phyloP scores from a whole-genome alignment of 768 basidiomycete species.

The Boletus tylopilopsis region DNA sequence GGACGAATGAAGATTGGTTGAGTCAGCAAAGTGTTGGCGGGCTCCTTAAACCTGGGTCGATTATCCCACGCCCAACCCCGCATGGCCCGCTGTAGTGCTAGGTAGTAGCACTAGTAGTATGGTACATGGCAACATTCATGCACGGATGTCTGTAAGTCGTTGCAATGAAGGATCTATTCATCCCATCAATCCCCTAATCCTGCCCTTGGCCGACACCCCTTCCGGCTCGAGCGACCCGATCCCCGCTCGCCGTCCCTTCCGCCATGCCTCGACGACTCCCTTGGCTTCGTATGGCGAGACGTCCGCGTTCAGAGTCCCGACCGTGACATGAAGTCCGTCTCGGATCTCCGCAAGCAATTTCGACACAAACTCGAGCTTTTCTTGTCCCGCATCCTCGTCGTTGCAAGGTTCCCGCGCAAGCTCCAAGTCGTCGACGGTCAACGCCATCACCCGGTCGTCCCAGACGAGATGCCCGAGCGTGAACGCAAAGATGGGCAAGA shows the following conservation, averaged over 20 bases:
- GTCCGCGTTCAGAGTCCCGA: constrained; percentile 59
- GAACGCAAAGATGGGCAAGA: constrained; percentile 55
- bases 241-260: constrained; percentile 30
- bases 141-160: no score
- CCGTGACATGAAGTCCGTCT: constrained; percentile 74
- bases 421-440: constrained; percentile 60
- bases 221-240: constrained; percentile 28
- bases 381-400: constrained; percentile 29
- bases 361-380: constrained; percentile 45
- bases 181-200: constrained; percentile 25
- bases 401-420: constrained; percentile 32
- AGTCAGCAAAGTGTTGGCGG: no score
- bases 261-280: constrained; percentile 56
- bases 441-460: constrained; percentile 77
- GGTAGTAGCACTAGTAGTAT: no score
- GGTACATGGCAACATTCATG: no score
- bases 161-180: no score
- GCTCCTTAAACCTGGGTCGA: no score
- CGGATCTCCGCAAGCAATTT: constrained; percentile 44
- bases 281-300: constrained; percentile 69
- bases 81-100: no score
- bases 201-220: constrained; percentile 27
- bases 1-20: no score
- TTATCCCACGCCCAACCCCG: no score
- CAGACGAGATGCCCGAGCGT: constrained; percentile 63